Evolutionary conservation across 176 grass and related monocot species (phyloP).

Genomic region (Carex scoparia): DNA sequence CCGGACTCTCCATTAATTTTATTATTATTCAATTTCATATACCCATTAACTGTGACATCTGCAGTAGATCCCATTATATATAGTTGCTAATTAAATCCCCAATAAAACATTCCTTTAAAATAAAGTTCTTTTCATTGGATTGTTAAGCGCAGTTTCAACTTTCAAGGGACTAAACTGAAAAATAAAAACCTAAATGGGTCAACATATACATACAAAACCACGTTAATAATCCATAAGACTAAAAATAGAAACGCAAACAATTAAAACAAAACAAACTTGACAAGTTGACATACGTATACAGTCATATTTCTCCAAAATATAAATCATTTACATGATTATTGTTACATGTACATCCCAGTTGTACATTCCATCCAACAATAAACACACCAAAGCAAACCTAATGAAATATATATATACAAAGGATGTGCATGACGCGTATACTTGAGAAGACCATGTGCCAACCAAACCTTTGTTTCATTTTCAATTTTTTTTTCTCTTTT

Average conservation of each 20-base stretch:
- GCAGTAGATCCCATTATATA: not conserved
- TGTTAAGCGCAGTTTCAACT: too few relatives aligned
- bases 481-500: not conserved
- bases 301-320: not conserved
- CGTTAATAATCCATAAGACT: not conserved
- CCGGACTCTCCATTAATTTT: too few relatives aligned
- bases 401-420: not conserved
- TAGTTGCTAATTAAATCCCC: not conserved
- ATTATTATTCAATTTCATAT: too few relatives aligned
- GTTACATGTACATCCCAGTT: not conserved
- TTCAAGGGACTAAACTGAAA: too few relatives aligned
- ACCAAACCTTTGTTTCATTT: not conserved
- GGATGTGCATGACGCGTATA: not conserved
- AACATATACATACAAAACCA: too few relatives aligned
- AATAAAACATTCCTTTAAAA: not conserved
- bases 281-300: too few relatives aligned
- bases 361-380: not conserved
- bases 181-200: too few relatives aligned
- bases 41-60: not conserved
- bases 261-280: not conserved
- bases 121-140: too few relatives aligned
- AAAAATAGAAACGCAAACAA: not conserved
- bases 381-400: not conserved
- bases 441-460: slow-evolving; percentile 4
- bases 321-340: not conserved